These are phyloP conservation scores for Ceriops zippeliana DNA, from an alignment of 345 rosid genomes.

Conservation along the genomic window DNA sequence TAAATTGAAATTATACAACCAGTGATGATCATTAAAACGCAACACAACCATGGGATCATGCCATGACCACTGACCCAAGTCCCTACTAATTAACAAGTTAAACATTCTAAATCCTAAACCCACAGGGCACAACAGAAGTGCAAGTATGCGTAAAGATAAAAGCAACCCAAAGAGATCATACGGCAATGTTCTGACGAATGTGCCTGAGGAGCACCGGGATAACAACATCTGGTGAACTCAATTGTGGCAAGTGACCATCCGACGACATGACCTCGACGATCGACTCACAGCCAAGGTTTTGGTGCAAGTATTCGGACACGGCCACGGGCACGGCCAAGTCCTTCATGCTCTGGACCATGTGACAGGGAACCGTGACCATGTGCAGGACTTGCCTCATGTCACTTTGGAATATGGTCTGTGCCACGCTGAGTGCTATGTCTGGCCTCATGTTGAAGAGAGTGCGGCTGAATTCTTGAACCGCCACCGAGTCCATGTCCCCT, in stretches of 20 bases:
- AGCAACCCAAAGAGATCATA: constrained; percentile 8
- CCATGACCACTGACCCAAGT: background rate
- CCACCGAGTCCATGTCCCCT: constrained; percentile 82
- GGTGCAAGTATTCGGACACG: constrained; percentile 73
- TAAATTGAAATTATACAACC: too few species aligned
- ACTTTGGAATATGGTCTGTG: constrained; percentile 66
- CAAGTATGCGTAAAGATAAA: background rate
- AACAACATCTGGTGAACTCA: constrained; percentile 86
- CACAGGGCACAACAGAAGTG: background rate
- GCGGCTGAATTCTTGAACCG: constrained; percentile 91
- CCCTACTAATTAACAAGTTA: background rate
- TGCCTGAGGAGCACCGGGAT: constrained; percentile 75
- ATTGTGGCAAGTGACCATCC: constrained; percentile 92
- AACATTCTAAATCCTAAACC: background rate
- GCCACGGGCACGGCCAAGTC: constrained; percentile 88
- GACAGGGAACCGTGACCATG: constrained; percentile 72
- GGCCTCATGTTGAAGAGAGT: constrained; percentile 95
- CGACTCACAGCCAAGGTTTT: constrained; percentile 57
- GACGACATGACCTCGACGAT: constrained; percentile 74
- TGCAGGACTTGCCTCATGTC: constrained; percentile 63
- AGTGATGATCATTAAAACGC: too few species aligned
- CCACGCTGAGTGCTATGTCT: constrained; percentile 74
- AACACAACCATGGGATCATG: background rate
- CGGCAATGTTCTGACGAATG: constrained; percentile 53
- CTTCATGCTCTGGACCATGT: constrained; percentile 72